Conservation (phyloP, 2,329 filamentous ascomycete species). For the Diplodia seriata region DNA sequence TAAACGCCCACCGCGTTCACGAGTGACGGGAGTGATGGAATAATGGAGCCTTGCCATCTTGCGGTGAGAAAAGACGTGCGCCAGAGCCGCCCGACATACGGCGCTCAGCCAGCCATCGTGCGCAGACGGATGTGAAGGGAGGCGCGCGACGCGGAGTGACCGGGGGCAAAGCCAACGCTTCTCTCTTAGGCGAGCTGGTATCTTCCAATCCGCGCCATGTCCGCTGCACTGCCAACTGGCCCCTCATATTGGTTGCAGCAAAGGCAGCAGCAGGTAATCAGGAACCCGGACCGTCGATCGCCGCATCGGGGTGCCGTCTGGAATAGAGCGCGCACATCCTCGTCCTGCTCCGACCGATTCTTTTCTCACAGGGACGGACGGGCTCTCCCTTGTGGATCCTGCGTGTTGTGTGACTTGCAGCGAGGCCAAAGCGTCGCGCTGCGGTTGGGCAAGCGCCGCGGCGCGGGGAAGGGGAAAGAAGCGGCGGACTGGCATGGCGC, state of each 20-base stretch:
- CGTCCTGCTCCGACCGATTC: neutral
- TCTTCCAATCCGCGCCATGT: neutral
- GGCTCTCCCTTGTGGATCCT: constrained; percentile 26
- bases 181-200: constrained; percentile 3
- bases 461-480: constrained; percentile 23
- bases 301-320: constrained; percentile 6
- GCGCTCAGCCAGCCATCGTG: constrained; percentile 22
- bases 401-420: constrained; percentile 27
- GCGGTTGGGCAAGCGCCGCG: constrained; percentile 27
- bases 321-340: constrained; percentile 1
- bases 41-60: constrained; percentile 2
- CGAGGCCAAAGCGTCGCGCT: constrained; percentile 23
- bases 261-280: constrained; percentile 1
- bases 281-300: constrained; percentile 9
- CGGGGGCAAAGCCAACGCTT: neutral
- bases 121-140: neutral
- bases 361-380: neutral
- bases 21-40: neutral
- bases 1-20: neutral
- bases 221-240: constrained; percentile 24
- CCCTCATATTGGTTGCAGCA: constrained; percentile 22
- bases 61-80: constrained; percentile 6
- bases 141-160: constrained; percentile 12
- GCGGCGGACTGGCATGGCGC: constrained; percentile 7
- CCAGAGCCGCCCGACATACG: constrained; percentile 20